These are phyloP conservation scores for Populus tremula DNA, from an alignment of 345 rosid species.

Conservation along the genomic window DNA sequence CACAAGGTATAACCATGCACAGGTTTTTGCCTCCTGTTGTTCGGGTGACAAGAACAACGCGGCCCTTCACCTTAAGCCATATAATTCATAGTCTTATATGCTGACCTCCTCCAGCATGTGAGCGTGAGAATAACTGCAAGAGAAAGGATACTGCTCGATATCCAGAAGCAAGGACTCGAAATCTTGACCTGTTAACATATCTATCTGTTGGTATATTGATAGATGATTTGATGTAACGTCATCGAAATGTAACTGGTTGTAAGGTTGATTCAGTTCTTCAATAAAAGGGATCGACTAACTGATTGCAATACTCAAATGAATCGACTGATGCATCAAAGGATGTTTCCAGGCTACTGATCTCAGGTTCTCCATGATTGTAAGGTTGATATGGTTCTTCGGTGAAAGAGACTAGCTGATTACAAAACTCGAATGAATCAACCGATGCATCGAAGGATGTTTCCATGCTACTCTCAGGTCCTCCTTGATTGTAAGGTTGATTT, in stretches of 20 bases:
- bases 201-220: background rate
- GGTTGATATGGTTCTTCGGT: background rate
- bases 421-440: background rate
- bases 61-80: conserved; percentile 11
- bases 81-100: conserved; percentile 29
- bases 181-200: conserved; percentile 14
- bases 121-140: conserved; percentile 9
- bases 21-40: background rate
- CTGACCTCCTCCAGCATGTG: conserved; percentile 19
- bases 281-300: background rate
- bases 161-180: conserved; percentile 42
- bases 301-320: conserved; percentile 3
- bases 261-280: background rate
- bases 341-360: background rate
- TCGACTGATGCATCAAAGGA: conserved; percentile 5
- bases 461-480: background rate
- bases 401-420: background rate
- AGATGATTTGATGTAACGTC: background rate
- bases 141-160: conserved; percentile 11
- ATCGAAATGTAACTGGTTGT: background rate
- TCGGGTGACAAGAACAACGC: background rate
- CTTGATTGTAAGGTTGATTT: background rate
- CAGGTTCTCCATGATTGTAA: background rate
- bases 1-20: background rate
- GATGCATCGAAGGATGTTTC: background rate